A percentile compares a stretch with the other conserved stretches of the same genome.
These are phyloP conservation scores for Cryptococcus sp. DNA, from an alignment of 1,284 basidiomycete species.

Conservation along the genomic window DNA sequence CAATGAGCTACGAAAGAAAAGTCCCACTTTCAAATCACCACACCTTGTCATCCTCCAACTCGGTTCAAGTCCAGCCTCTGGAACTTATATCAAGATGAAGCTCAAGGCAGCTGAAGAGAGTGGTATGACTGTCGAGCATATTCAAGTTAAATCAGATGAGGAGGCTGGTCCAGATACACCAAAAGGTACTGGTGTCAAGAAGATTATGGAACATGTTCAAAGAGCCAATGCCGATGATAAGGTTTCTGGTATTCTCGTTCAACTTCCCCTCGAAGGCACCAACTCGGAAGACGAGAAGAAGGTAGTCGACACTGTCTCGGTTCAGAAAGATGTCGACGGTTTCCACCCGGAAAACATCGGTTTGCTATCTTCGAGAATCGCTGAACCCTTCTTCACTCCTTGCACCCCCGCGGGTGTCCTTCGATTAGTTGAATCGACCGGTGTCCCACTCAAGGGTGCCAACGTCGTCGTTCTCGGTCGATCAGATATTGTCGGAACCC, in stretches of 20 bases:
- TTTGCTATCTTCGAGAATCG: conserved; percentile 83
- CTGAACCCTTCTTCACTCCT: conserved; percentile 84
- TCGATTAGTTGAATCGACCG: conserved; percentile 79
- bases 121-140: conserved; percentile 83
- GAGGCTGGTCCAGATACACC: conserved; percentile 38
- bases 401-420: conserved; percentile 96
- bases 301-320: conserved; percentile 90
- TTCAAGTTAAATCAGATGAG: conserved; percentile 66
- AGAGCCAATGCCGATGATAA: conserved; percentile 77
- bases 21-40: conserved; percentile 76
- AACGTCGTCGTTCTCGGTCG: conserved; percentile 91
- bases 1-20: conserved; percentile 54
- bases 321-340: conserved; percentile 95
- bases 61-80: conserved; percentile 82
- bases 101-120: conserved; percentile 91
- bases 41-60: conserved; percentile 92
- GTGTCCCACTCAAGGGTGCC: conserved; percentile 67
- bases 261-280: conserved; percentile 90
- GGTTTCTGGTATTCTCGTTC: conserved; percentile 89
- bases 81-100: conserved; percentile 97
- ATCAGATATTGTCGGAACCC: conserved; percentile 96
- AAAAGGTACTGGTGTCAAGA: conserved; percentile 54
- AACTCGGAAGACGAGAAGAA: conserved; percentile 77
- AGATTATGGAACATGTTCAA: conserved; percentile 72
- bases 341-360: conserved; percentile 99